These are phyloP conservation scores for Paramyrothecium sp. DNA, from an alignment of 2,329 filamentous ascomycete species.

Conservation along the genomic window DNA sequence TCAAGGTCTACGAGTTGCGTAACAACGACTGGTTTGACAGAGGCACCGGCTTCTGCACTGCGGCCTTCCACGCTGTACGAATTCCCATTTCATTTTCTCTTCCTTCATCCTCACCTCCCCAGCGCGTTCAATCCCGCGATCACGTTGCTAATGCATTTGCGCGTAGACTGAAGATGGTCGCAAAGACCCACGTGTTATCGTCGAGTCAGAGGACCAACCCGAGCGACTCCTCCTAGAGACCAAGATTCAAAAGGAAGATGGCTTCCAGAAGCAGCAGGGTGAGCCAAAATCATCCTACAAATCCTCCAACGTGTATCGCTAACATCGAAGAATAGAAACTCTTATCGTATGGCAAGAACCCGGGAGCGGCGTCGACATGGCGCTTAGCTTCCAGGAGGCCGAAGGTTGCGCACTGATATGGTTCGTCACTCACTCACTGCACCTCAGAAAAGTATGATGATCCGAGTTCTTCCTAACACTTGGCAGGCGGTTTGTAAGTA, in stretches of 20 bases:
- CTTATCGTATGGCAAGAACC: slow-evolving; percentile 97
- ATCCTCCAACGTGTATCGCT: slow-evolving; percentile 23
- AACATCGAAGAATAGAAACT: slow-evolving; percentile 63
- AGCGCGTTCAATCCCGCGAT: background rate
- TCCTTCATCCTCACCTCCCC: slow-evolving; percentile 7
- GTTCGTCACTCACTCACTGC: slow-evolving; percentile 44
- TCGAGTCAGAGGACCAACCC: slow-evolving; percentile 91
- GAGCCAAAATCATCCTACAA: slow-evolving; percentile 18
- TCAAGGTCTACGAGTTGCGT: slow-evolving; percentile 98
- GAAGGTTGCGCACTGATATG: slow-evolving; percentile 93
- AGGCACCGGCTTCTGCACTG: slow-evolving; percentile 92
- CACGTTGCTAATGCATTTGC: slow-evolving; percentile 21
- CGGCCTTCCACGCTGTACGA: slow-evolving; percentile 70
- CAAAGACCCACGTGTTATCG: slow-evolving; percentile 84
- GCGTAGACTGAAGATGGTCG: slow-evolving; percentile 55
- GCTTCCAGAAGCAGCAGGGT: slow-evolving; percentile 98
- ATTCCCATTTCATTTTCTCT: slow-evolving; percentile 13
- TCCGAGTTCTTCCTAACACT: slow-evolving; percentile 14
- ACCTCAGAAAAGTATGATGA: background rate
- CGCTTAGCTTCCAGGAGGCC: slow-evolving; percentile 94
- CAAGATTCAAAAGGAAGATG: slow-evolving; percentile 87
- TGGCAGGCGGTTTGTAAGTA: slow-evolving; percentile 83
- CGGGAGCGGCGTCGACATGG: slow-evolving; percentile 86
- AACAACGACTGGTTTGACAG: slow-evolving; percentile 99
- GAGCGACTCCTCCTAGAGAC: slow-evolving; percentile 83